Conservation (phyloP, 2,329 filamentous ascomycete genomes). For the Trichoderma koningii region DNA sequence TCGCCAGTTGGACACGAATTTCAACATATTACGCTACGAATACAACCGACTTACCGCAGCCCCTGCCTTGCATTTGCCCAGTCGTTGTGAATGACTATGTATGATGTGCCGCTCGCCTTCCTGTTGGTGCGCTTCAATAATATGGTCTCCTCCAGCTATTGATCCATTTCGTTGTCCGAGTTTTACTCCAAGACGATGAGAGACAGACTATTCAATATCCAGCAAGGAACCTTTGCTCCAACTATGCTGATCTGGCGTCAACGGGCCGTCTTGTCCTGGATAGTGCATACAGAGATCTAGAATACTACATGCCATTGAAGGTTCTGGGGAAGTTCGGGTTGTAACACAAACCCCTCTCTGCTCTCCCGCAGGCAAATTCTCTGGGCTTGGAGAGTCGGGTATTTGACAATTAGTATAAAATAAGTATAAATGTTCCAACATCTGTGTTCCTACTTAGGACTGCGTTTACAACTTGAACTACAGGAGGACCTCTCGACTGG, state of each 20-base stretch:
- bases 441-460: not conserved
- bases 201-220: not conserved
- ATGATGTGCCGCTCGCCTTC: not conserved
- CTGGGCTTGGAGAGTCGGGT: not conserved
- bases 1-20: not conserved
- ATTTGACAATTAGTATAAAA: not conserved
- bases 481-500: not conserved
- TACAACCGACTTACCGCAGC: too few species aligned
- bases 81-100: not conserved
- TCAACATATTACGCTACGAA: too few species aligned
- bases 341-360: not conserved
- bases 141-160: not conserved
- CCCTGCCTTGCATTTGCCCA: not conserved
- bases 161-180: not conserved
- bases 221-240: slow-evolving; percentile 1
- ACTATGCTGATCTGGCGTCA: not conserved
- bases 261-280: not conserved
- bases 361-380: not conserved
- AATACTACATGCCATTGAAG: not conserved
- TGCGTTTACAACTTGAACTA: not conserved
- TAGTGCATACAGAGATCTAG: not conserved
- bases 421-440: not conserved
- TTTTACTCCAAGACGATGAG: too few species aligned
- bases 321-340: not conserved
- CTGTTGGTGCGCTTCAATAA: slow-evolving; percentile 9